phyloP scores from a whole-genome alignment of 1,284 basidiomycete species.

The Ustilago hordei region DNA sequence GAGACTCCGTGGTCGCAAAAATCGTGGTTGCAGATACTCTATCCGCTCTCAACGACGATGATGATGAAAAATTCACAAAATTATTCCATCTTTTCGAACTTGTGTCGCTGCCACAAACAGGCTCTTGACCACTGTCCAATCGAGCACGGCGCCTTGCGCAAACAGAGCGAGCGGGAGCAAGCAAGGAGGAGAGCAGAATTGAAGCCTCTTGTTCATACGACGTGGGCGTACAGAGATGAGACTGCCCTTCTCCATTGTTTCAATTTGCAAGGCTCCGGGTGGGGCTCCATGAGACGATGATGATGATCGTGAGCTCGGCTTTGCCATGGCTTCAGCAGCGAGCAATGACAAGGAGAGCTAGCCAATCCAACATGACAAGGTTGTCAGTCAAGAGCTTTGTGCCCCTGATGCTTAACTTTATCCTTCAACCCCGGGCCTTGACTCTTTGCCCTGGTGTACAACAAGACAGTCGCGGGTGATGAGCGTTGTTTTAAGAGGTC shows the following conservation, averaged over 20 bases:
- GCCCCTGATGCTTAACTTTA: not conserved
- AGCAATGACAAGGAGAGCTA: not conserved
- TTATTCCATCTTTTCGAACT: conserved; percentile 8
- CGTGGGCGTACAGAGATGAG: not conserved
- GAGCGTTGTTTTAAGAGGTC: conserved; percentile 1
- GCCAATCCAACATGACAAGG: not conserved
- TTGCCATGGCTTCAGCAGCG: not conserved
- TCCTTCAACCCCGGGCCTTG: not conserved
- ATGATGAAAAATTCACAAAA: not conserved
- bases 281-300: not conserved
- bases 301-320: not conserved
- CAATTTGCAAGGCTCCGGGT: conserved; percentile 1
- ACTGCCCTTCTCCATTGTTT: not conserved
- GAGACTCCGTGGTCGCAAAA: conserved; percentile 3
- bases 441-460: not conserved
- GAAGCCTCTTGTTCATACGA: not conserved
- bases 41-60: not conserved
- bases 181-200: not conserved
- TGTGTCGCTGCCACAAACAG: not conserved
- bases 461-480: not conserved
- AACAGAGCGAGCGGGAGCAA: not conserved
- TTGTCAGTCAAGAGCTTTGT: not conserved
- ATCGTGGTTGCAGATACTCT: not conserved
- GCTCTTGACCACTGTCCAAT: not conserved
- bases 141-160: not conserved